These are phyloP conservation scores for Oryza punctata DNA, from an alignment of 176 grass and related monocot genomes.

Conservation along the genomic window DNA sequence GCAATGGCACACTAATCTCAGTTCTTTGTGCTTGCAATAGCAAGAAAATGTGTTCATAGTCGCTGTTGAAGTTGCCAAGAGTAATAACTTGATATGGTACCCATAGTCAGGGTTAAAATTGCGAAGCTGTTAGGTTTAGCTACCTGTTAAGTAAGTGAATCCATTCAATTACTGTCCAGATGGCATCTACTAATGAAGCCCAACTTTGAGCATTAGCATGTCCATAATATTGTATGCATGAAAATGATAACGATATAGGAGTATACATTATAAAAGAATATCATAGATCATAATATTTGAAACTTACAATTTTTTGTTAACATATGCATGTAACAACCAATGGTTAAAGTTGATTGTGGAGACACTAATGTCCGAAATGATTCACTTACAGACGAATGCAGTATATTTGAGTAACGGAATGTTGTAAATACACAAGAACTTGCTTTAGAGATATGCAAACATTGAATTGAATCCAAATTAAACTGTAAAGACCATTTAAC, in stretches of 20 bases:
- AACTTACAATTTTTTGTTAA: background rate
- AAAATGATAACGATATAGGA: background rate
- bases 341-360: background rate
- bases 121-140: background rate
- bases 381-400: background rate
- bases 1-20: background rate
- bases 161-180: background rate
- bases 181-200: too few species aligned
- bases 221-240: too few species aligned
- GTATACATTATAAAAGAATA: slow-evolving; percentile 1
- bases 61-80: background rate
- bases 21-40: background rate
- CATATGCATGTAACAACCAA: background rate
- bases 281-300: background rate
- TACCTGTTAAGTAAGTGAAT: background rate
- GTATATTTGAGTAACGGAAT: background rate
- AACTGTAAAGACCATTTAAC: background rate
- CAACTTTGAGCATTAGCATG: background rate
- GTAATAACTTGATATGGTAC: background rate
- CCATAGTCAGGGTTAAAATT: background rate
- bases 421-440: background rate
- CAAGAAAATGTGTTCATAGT: slow-evolving; percentile 8
- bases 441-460: background rate
- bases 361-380: background rate
- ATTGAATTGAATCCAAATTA: slow-evolving; percentile 2